Percentiles rank a stretch among this genome's conserved stretches.
phyloP scores from a whole-genome alignment of 2,329 filamentous ascomycete genomes.

The Chaetomium sp. region DNA sequence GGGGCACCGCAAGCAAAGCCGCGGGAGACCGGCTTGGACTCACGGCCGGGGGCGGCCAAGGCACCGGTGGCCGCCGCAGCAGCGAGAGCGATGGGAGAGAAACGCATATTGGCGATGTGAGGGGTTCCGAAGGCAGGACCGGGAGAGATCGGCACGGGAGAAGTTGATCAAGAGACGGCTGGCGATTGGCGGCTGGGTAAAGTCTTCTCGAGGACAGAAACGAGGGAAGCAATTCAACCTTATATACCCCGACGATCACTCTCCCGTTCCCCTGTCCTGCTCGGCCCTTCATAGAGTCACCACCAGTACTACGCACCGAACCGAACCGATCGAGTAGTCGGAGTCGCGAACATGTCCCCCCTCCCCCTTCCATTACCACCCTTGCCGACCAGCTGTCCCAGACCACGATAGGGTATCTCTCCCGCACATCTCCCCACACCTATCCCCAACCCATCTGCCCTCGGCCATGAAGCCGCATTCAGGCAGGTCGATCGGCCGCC shows the following conservation, averaged over 20 bases:
- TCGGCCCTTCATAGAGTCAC: neutral
- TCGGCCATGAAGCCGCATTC: constrained; percentile 8
- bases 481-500: constrained; percentile 10
- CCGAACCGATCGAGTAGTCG: too few species aligned
- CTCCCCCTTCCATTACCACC: too few species aligned
- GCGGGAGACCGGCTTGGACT: neutral
- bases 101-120: constrained; percentile 14
- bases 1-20: constrained; percentile 25
- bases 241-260: neutral
- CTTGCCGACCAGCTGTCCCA: neutral
- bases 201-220: neutral
- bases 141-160: too few species aligned
- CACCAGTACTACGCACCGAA: neutral
- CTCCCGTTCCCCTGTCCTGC: neutral
- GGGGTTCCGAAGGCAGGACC: too few species aligned
- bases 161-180: neutral
- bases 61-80: constrained; percentile 15
- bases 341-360: too few species aligned
- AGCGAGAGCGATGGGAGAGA: constrained; percentile 14
- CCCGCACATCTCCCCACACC: neutral
- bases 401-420: neutral
- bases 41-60: constrained; percentile 12
- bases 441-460: neutral
- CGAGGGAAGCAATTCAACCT: neutral
- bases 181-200: too few species aligned